Conservation (phyloP, 345 rosid genomes). For the Syzygium oleosum region DNA sequence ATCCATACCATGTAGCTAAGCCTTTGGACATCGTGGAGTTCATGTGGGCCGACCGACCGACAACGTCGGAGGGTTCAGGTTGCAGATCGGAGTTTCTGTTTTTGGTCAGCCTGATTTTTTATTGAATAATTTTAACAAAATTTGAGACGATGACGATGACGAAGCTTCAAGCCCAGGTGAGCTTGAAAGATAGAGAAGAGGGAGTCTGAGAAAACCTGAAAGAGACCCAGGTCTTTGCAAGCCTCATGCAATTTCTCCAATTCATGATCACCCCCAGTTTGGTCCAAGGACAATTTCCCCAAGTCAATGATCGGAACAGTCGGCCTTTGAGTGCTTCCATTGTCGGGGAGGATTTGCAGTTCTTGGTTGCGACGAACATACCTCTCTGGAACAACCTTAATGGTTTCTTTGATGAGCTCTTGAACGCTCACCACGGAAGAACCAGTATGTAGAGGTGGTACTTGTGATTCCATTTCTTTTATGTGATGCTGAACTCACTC, state of each 20-base stretch:
- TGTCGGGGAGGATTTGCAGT: neutral
- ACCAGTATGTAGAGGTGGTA: neutral
- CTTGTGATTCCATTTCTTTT: neutral
- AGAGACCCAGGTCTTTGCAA: slow-evolving; percentile 10
- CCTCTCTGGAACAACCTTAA: slow-evolving; percentile 4
- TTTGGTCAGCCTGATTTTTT: no score
- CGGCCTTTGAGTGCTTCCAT: neutral
- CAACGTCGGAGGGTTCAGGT: neutral
- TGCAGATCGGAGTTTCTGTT: no score
- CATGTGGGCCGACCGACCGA: no score
- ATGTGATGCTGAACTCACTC: neutral
- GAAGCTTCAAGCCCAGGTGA: neutral
- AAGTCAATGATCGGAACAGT: slow-evolving; percentile 3
- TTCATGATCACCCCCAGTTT: neutral
- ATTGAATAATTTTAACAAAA: no score
- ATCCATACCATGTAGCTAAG: neutral
- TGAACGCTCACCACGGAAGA: slow-evolving; percentile 9
- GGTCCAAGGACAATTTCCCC: neutral
- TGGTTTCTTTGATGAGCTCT: slow-evolving; percentile 8
- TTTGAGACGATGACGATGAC: no score
- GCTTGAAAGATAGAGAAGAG: neutral
- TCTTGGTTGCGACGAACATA: slow-evolving; percentile 2
- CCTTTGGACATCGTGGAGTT: neutral
- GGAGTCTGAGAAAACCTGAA: slow-evolving; percentile 7
- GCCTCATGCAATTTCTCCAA: slow-evolving; percentile 5